Evolutionary conservation across 257 asterid species (phyloP).

Genomic region (Capsicum baccatum): DNA sequence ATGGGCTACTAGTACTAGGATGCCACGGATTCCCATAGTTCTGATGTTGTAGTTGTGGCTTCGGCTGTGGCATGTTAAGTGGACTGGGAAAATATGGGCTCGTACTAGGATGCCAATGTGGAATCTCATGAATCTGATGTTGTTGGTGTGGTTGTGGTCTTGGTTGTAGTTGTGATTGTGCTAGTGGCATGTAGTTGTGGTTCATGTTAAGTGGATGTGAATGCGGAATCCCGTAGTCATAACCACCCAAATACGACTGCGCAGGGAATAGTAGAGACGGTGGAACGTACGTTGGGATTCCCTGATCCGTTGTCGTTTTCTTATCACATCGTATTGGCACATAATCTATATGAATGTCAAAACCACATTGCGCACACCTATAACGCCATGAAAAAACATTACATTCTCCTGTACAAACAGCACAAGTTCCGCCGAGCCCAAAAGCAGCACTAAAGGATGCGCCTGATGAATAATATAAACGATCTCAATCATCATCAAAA

Average conservation of each 20-base stretch:
- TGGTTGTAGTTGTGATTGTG: no score
- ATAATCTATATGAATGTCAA: slow-evolving; percentile 39
- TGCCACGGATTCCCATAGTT: no score
- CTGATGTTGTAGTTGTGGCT: not conserved
- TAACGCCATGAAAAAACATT: slow-evolving; percentile 37
- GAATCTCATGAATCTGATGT: no score
- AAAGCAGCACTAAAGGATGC: slow-evolving; percentile 28
- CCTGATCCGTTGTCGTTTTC: not conserved
- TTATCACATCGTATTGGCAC: not conserved
- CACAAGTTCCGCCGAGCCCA: not conserved
- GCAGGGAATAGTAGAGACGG: not conserved
- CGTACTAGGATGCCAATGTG: no score
- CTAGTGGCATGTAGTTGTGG: no score
- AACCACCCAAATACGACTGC: not conserved
- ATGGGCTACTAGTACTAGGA: no score
- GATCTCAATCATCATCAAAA: not conserved
- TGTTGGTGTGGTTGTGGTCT: no score
- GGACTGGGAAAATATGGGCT: not conserved
- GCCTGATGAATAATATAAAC: not conserved
- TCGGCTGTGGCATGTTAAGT: slow-evolving; percentile 7
- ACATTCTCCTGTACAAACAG: not conserved
- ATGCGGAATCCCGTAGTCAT: no score
- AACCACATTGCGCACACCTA: slow-evolving; percentile 29
- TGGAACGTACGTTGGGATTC: not conserved
- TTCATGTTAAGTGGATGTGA: no score